These are phyloP conservation scores for Raphanus hybrid DNA, from an alignment of 441 rosid genomes.

Conservation along the genomic window DNA sequence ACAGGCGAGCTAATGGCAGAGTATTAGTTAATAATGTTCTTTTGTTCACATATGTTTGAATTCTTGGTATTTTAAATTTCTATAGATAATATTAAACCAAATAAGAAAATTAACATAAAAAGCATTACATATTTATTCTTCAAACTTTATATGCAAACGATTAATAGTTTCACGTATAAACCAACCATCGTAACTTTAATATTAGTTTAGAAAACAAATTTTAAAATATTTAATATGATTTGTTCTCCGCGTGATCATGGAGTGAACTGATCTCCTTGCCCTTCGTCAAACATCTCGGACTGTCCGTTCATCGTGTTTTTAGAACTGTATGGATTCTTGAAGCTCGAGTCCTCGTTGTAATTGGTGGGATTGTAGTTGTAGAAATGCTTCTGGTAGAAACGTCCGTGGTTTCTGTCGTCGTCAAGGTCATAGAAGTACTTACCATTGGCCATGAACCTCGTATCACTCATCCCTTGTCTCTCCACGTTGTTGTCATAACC, in stretches of 20 bases:
- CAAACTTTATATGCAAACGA: constrained; percentile 15
- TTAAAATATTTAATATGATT: constrained; percentile 11
- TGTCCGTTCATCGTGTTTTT: constrained; percentile 5
- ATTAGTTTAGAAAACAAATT: background rate
- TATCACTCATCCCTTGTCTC: constrained; percentile 55
- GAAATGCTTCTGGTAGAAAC: constrained; percentile 36
- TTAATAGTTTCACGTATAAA: background rate
- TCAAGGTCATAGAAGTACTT: constrained; percentile 41
- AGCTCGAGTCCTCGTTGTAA: constrained; percentile 21
- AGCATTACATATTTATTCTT: background rate
- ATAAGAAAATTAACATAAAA: background rate
- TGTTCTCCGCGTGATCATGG: constrained; percentile 17
- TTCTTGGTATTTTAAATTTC: background rate
- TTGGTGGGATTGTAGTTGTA: constrained; percentile 28
- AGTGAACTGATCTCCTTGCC: constrained; percentile 29
- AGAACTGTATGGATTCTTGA: constrained; percentile 21
- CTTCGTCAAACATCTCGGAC: constrained; percentile 21
- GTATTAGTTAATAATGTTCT: background rate
- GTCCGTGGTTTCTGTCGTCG: constrained; percentile 43
- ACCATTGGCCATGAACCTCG: constrained; percentile 51
- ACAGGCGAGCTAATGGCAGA: background rate
- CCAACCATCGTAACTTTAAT: constrained; percentile 14
- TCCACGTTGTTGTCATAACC: constrained; percentile 34
- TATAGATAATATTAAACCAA: background rate
- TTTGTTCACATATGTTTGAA: background rate